Percentiles rank a stretch among this genome's conserved stretches.
These are phyloP conservation scores for Reutealis trisperma DNA, from an alignment of 345 rosid species.

Conservation along the genomic window DNA sequence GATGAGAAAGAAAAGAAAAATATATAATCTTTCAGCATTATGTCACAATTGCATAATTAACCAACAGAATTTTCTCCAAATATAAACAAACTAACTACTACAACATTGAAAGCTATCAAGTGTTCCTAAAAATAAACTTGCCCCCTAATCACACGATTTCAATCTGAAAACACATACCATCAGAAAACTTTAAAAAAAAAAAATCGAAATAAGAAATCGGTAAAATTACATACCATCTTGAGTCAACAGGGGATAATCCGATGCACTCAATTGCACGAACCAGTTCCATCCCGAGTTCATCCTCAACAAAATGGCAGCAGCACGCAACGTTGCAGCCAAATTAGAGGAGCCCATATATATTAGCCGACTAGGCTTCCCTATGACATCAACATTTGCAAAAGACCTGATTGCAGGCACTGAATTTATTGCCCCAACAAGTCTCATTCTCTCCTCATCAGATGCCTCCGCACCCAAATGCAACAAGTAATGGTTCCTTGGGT, in stretches of 20 bases:
- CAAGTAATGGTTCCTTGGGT: slow-evolving; percentile 89
- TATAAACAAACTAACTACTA: background rate
- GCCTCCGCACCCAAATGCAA: slow-evolving; percentile 85
- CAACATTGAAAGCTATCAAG: background rate
- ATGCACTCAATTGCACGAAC: slow-evolving; percentile 83
- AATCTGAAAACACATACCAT: background rate
- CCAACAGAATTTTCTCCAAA: background rate
- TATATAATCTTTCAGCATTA: background rate
- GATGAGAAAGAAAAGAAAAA: background rate
- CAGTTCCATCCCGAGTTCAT: slow-evolving; percentile 82
- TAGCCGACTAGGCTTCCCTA: slow-evolving; percentile 75
- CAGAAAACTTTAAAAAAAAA: slow-evolving; percentile 1
- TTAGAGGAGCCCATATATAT: slow-evolving; percentile 75
- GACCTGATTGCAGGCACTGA: slow-evolving; percentile 67
- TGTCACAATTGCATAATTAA: no score
- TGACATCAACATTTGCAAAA: slow-evolving; percentile 89
- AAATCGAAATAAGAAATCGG: background rate
- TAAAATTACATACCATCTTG: slow-evolving; percentile 71
- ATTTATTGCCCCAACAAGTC: slow-evolving; percentile 57
- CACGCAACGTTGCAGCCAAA: slow-evolving; percentile 66
- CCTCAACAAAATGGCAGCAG: slow-evolving; percentile 77
- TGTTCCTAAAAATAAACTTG: background rate
- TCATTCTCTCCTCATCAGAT: slow-evolving; percentile 64
- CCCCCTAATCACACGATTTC: background rate
- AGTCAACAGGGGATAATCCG: slow-evolving; percentile 88